Base-by-base conservation (phyloP, 2,329 filamentous ascomycete genomes). In the Rachicladosporium sp. region DNA sequence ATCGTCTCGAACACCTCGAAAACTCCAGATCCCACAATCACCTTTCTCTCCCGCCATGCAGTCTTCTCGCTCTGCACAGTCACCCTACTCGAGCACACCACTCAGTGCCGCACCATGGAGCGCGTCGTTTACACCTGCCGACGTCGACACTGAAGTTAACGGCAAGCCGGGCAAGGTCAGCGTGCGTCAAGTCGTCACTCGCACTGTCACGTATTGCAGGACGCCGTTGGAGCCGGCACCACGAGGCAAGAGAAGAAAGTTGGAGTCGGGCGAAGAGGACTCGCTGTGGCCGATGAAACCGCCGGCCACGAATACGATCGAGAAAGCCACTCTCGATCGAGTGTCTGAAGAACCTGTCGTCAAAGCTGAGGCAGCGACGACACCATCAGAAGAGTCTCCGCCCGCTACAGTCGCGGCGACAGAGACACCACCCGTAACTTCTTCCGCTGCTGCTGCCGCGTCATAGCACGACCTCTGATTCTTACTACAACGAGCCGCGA, bases 161-260 rank as follows among this genome's bases (percentile, higher is more conserved):
- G 50, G 50, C 31, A 47, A 50, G 38, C 50, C 53, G 13, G 55
- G 54, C 44, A 81, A 66, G n/a, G 73, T 80, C 39, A 78, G 72
- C 55, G 86, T 95, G 43, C 72, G 85, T 40, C 87, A 95, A 60
- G 86, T 95, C 4, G 83, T 95, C 38, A 95, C 88, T n/a, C 75
- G 87, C 50, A 95, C 87, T 10, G 84, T 94, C 44, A 94, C 85
- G 32, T 94, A 93, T 63, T 93, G 84, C 53, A 64, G 69, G 38
- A 57, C 71, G 56, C 61, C 65, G 31, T 84, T 96, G 66, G 83
- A 87, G 49, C 84, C 88, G 15, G 86, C 88, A 30, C 89, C 87
- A 6, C 88, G 88, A 61, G 88, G 88, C 48, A 96, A 95, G 73
- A 78, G 87, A 66, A 80, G 88, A 66, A 93, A 85, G 69, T 63